A percentile compares a stretch with the other conserved stretches of the same genome.
Conservation (phyloP, 148 eudicot species). For the Tetragonia tetragonoides region DNA sequence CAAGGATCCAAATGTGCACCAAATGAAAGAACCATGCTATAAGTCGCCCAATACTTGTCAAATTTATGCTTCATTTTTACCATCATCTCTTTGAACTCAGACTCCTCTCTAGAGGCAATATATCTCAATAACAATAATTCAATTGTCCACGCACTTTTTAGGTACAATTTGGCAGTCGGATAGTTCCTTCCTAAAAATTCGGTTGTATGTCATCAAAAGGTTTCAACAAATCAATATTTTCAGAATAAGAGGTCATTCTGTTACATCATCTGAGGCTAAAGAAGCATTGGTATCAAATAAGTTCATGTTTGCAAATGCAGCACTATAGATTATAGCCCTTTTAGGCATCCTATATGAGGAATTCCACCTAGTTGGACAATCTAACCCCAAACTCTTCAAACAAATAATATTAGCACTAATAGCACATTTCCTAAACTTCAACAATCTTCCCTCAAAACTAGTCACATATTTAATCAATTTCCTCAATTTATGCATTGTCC, state of each 20-base stretch:
- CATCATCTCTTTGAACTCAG: neutral
- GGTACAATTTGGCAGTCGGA: neutral
- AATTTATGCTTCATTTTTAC: neutral
- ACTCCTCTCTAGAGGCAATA: neutral
- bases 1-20: conserved; percentile 5
- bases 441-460: neutral
- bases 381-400: neutral
- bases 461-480: neutral
- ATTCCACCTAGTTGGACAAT: neutral
- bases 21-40: conserved; percentile 3
- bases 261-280: neutral
- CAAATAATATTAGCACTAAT: neutral
- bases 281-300: neutral
- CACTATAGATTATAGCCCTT: neutral
- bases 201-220: neutral
- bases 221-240: neutral
- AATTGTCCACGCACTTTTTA: conserved; percentile 4
- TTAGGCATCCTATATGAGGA: neutral
- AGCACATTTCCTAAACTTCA: neutral
- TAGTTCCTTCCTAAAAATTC: neutral
- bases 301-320: neutral
- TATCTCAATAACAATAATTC: neutral
- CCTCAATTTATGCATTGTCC: neutral
- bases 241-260: neutral
- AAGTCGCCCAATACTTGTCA: neutral